Percentiles rank a stretch among this genome's conserved stretches.
Evolutionary conservation across 1,284 basidiomycete species (phyloP).

Genomic region (Gomphus bonarii): DNA sequence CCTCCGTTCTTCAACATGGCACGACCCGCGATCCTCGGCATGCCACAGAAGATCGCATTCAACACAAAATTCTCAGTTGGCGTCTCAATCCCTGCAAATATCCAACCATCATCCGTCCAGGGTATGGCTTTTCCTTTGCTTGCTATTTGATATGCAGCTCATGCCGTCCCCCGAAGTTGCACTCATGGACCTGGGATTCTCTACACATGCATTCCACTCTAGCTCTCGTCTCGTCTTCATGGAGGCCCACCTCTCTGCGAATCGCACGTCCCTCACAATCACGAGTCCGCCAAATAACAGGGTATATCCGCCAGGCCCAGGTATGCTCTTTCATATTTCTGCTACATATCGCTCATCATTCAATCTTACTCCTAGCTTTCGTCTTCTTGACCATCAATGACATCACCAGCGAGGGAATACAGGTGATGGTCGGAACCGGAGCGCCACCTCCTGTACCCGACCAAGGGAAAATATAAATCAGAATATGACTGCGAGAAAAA

Average conservation of each 20-base stretch:
- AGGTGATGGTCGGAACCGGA: no score
- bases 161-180: slow-evolving; percentile 22
- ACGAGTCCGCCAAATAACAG: slow-evolving; percentile 33
- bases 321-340: not conserved
- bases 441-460: no score
- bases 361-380: slow-evolving; percentile 17
- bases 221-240: slow-evolving; percentile 33
- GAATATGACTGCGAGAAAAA: no score
- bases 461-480: no score
- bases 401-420: no score
- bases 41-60: slow-evolving; percentile 31
- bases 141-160: not conserved
- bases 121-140: slow-evolving; percentile 17
- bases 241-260: slow-evolving; percentile 25
- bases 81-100: slow-evolving; percentile 23
- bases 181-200: slow-evolving; percentile 39
- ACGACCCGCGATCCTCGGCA: slow-evolving; percentile 27
- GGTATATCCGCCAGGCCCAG: slow-evolving; percentile 17
- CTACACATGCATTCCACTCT: slow-evolving; percentile 25
- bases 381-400: slow-evolving; percentile 27
- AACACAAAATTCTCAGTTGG: slow-evolving; percentile 28
- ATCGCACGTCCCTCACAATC: slow-evolving; percentile 30
- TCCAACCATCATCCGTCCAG: slow-evolving; percentile 24
- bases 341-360: not conserved
- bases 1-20: slow-evolving; percentile 32